Percentiles rank a stretch among this genome's conserved stretches.
Evolutionary conservation across 495 filamentous ascomycete genomes (phyloP).

Genomic region (Hypoxylon fragiforme): DNA sequence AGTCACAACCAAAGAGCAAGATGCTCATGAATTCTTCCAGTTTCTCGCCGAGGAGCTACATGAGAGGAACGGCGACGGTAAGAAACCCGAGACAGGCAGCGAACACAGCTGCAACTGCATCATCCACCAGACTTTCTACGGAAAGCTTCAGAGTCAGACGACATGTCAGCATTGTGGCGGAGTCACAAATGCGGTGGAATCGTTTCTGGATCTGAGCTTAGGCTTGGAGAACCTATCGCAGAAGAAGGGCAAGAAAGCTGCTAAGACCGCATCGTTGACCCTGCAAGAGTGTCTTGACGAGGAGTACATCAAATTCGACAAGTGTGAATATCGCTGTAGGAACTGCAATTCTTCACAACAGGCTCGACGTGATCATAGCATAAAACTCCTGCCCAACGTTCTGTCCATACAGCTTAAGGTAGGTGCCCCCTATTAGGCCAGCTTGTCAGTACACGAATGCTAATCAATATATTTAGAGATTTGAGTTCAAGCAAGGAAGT

Average conservation of each 20-base stretch:
- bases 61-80: constrained; percentile 62
- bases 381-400: constrained; percentile 79
- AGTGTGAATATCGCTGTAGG: constrained; percentile 79
- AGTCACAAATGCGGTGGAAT: constrained; percentile 75
- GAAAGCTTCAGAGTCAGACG: constrained; percentile 80
- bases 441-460: background rate
- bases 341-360: constrained; percentile 71
- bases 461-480: constrained; percentile 57
- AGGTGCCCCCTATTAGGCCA: constrained; percentile 18
- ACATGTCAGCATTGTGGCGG: constrained; percentile 84
- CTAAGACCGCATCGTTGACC: constrained; percentile 53
- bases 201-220: constrained; percentile 83
- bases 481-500: constrained; percentile 68
- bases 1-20: constrained; percentile 89
- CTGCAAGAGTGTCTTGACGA: constrained; percentile 76
- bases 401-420: constrained; percentile 93
- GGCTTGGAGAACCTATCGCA: constrained; percentile 68
- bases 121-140: constrained; percentile 87
- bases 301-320: constrained; percentile 76
- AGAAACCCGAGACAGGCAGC: constrained; percentile 56
- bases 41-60: constrained; percentile 89
- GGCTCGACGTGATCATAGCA: constrained; percentile 76
- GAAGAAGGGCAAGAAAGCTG: constrained; percentile 51
- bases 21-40: constrained; percentile 94
- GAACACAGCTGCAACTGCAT: constrained; percentile 77